Percentiles rank a stretch among this genome's conserved stretches.
These are phyloP conservation scores for Hirsutella minnesotensis DNA, from an alignment of 2,329 filamentous ascomycete species.

Conservation along the genomic window DNA sequence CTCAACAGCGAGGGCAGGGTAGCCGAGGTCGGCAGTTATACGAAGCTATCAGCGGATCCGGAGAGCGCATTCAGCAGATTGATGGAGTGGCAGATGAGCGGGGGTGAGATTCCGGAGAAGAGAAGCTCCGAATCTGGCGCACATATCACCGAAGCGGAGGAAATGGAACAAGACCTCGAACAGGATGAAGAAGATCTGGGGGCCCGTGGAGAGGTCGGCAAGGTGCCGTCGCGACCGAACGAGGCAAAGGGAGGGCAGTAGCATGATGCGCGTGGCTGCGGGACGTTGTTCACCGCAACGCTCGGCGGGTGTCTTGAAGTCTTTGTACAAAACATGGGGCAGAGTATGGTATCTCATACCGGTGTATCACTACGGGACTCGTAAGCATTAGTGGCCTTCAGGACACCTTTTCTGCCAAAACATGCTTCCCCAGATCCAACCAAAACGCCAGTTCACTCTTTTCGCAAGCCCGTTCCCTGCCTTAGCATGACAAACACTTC, in stretches of 20 bases:
- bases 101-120: conserved; percentile 50
- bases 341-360: too few species aligned
- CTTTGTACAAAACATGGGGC: too few species aligned
- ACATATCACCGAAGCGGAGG: conserved; percentile 38
- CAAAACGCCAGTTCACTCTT: too few species aligned
- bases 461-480: too few species aligned
- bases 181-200: conserved; percentile 20
- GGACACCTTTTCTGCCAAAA: too few species aligned
- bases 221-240: not conserved
- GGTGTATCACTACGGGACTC: too few species aligned
- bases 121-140: conserved; percentile 19
- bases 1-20: conserved; percentile 78
- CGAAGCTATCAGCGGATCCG: conserved; percentile 58
- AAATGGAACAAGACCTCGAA: conserved; percentile 32
- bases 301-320: not conserved
- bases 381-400: too few species aligned
- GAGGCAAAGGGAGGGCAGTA: conserved; percentile 3
- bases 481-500: too few species aligned
- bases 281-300: too few species aligned
- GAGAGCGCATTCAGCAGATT: conserved; percentile 83
- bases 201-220: conserved; percentile 12
- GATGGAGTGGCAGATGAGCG: conserved; percentile 98
- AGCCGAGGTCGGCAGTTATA: conserved; percentile 80
- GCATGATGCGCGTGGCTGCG: not conserved
- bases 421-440: too few species aligned